Base-by-base conservation (phyloP, 2,329 filamentous ascomycete genomes). In the Phaeosphaeriaceae sp. region DNA sequence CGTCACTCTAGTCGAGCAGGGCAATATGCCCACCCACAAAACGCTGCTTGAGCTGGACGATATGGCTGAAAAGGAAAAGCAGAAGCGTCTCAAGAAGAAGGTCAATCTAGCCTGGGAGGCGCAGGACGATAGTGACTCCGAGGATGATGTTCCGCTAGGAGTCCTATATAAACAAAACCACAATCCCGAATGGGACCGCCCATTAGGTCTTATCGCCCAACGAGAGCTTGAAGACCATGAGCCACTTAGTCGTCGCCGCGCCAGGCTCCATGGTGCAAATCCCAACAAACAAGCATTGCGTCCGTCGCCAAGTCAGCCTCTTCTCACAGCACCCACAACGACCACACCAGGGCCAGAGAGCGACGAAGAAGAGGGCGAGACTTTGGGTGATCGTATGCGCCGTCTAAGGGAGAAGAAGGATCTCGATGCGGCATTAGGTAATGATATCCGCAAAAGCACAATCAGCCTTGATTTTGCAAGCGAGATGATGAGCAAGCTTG, bases 31-130 rank as follows among this genome's bases (percentile, higher is more conserved):
- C 13, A 49, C 55, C 1, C 90, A 94, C 57, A 90, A 90, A 12
- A 99, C 94, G 0, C 80, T 99, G 3, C 80, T 99, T 1, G 86
- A 99, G 68, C 83, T 97, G 60, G 93, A 99, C 66, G 89, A 91
- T 0, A 90, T 97, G 21, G 90, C 90, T 17, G 89, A 97, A 72
- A 83, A 92, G 18, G 89, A 96, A 70, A 87, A 87, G 60, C 86
- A 87, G 57, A 82, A 88, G 21, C 85, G 93, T 30, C 83, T 87
- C 63, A 82, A 83, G 48, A 89, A 89, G 66, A 89, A 87, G 49
- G 85, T 96, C 28, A 90, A 90, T 50, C 80, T 99, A 28, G 94
- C 93, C 1, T 99, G 94, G 94, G 92, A 97, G 73, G 87, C 88
- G 42, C 81, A 82, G 1, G 59, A 58, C 15, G 74, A 74, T 3